Evolutionary conservation across 1,139 yeast genomes (phyloP), one percentile per base, ranked within the genome.

Genomic region (Zygosaccharomyces sapae): DNA sequence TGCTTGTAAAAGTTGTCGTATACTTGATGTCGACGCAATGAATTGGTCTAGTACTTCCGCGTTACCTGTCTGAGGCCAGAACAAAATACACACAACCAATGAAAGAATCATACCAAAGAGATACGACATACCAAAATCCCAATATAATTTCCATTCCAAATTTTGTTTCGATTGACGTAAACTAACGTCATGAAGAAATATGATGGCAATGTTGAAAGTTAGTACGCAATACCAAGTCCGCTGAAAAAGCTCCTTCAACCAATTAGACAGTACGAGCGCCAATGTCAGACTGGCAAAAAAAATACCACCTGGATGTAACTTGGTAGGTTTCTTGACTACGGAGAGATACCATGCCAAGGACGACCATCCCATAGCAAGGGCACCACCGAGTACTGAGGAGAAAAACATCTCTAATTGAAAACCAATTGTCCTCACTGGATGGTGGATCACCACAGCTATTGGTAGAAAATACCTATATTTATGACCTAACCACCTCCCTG

Each of bases 361-460:
- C 1, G 74, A 66, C 74, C 77, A 73, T 0, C 73, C 78, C 27
- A 73, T 50, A 1, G 75, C 79, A 4, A 79, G 62, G 10, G 75
- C 72, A 31, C 73, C 70, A 3, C 80, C 79, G 7, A 72, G 3
- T 1, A 72, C 57, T 0, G 78, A 68, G 25, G 65, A 63, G 1
- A 70, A 4, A 0, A 76, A 67, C 44, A 75, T 70, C 52, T 76
- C 79, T 45, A 77, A 46, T 52, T 76, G 80, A 1, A 74, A 68
- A n/a, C 80, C 79, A 4, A 72, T 49, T 2, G 70, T 63, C 45
- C 76, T 69, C 1, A 70, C 75, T 0, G 79, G 77, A 54, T 76
- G 80, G 47, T 72, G 75, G 9, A 75, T 53, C 2, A 75, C 43
- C 0, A 68, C 67, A 0, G 77, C 72, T 7, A 75, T 50, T 0